Evolutionary conservation across 176 grass and related monocot species (phyloP).

Genomic region (Oryza longistaminata): DNA sequence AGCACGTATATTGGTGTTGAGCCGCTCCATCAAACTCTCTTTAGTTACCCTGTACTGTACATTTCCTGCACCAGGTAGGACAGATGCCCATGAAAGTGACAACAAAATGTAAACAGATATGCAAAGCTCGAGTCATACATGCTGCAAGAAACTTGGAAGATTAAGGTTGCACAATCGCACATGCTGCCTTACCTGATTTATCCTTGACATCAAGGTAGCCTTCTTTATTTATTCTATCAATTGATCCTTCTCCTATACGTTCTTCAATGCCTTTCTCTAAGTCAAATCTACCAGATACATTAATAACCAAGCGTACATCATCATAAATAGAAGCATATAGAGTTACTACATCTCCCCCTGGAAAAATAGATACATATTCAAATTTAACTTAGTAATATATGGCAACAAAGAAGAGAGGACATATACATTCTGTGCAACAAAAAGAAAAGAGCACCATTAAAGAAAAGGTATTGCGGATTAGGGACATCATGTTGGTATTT

Average conservation of each 20-base stretch:
- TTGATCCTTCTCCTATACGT: constrained; percentile 47
- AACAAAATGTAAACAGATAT: background rate
- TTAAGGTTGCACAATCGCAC: background rate
- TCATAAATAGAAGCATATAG: constrained; percentile 61
- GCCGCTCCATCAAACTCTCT: constrained; percentile 61
- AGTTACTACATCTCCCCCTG: constrained; percentile 63
- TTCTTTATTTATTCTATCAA: constrained; percentile 54
- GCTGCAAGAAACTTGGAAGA: background rate
- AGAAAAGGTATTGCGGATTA: no score
- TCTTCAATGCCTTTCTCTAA: constrained; percentile 57
- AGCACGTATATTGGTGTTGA: constrained; percentile 52
- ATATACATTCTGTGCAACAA: no score
- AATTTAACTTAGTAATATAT: background rate
- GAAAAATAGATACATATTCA: background rate
- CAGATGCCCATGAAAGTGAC: background rate
- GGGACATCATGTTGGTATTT: no score
- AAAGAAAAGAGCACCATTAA: no score
- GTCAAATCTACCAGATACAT: constrained; percentile 61
- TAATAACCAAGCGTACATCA: constrained; percentile 58
- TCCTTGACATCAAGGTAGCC: constrained; percentile 64
- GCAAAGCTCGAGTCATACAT: background rate
- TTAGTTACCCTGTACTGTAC: constrained; percentile 44
- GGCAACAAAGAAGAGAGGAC: no score
- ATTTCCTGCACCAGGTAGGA: constrained; percentile 30
- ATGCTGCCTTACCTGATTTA: constrained; percentile 42